Evolutionary conservation across 305 asterid species (phyloP).

Genomic region (Fraxinus xanthoxyloides): DNA sequence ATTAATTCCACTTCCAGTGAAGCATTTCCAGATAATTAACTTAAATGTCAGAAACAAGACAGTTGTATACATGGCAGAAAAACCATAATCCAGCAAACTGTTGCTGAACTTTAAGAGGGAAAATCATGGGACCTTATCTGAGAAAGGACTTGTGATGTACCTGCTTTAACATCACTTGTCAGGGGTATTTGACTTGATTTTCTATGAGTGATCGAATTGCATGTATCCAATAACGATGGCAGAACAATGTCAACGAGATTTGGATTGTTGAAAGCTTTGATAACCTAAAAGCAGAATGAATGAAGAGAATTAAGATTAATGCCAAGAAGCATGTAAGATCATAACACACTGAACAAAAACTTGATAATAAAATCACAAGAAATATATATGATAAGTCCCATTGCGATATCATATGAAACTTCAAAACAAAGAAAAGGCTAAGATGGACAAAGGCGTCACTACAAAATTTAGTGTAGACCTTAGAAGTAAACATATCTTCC

Average conservation of each 20-base stretch:
- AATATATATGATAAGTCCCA: not conserved
- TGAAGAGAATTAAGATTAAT: constrained; percentile 22
- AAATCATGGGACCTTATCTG: constrained; percentile 13
- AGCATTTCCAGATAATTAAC: not conserved
- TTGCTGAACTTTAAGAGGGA: constrained; percentile 13
- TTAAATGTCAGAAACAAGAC: constrained; percentile 19
- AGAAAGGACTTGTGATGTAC: constrained; percentile 34
- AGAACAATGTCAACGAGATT: constrained; percentile 67
- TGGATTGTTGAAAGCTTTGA: constrained; percentile 73
- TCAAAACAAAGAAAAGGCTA: not conserved
- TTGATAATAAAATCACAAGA: not conserved
- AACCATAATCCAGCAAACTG: not conserved
- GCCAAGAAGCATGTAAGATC: constrained; percentile 24
- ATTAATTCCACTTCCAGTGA: not conserved
- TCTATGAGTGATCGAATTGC: constrained; percentile 42
- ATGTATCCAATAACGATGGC: constrained; percentile 70
- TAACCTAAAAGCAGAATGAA: constrained; percentile 46
- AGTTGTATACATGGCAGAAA: not conserved
- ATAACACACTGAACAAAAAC: not conserved
- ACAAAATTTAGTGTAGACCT: not conserved
- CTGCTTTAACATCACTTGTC: constrained; percentile 52
- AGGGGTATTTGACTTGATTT: constrained; percentile 43
- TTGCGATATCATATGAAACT: not conserved
- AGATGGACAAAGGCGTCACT: not conserved
- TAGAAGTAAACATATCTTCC: not conserved